These are phyloP conservation scores for Rhynchospora breviuscula DNA, from an alignment of 176 grass and related monocot species.

Conservation along the genomic window DNA sequence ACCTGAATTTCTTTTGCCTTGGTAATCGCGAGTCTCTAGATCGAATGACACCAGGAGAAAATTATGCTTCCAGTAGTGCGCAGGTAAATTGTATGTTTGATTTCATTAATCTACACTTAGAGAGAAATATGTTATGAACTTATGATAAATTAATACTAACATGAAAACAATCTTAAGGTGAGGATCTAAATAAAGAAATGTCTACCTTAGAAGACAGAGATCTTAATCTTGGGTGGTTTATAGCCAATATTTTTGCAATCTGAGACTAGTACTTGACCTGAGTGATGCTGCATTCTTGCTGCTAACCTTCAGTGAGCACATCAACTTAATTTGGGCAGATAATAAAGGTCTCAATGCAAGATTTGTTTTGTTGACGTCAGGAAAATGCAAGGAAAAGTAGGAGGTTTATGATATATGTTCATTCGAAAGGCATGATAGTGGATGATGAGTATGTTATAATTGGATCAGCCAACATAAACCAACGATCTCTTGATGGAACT, in stretches of 20 bases:
- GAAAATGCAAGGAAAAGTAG: conserved; percentile 56
- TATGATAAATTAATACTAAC: too few species aligned
- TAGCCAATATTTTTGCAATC: background rate
- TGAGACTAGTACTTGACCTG: background rate
- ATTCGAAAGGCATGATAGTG: conserved; percentile 92
- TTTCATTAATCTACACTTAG: background rate
- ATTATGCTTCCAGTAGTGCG: conserved; percentile 20
- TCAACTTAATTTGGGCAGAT: background rate
- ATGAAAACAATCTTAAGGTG: background rate
- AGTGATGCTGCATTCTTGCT: background rate
- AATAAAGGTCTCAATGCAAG: too few species aligned
- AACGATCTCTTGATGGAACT: conserved; percentile 84
- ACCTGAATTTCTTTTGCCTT: conserved; percentile 95
- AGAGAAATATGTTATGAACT: background rate
- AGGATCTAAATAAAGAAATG: background rate
- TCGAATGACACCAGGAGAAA: background rate
- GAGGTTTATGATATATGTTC: conserved; percentile 97
- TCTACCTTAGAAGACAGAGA: background rate
- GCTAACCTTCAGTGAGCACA: background rate
- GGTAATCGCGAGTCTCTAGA: conserved; percentile 66
- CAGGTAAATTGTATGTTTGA: conserved; percentile 34
- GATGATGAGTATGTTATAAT: conserved; percentile 94
- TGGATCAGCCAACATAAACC: conserved; percentile 92
- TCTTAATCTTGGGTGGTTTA: background rate
- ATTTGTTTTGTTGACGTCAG: conserved; percentile 32